phyloP scores from a whole-genome alignment of 495 filamentous ascomycete species.

The Penicillium diatomitis region DNA sequence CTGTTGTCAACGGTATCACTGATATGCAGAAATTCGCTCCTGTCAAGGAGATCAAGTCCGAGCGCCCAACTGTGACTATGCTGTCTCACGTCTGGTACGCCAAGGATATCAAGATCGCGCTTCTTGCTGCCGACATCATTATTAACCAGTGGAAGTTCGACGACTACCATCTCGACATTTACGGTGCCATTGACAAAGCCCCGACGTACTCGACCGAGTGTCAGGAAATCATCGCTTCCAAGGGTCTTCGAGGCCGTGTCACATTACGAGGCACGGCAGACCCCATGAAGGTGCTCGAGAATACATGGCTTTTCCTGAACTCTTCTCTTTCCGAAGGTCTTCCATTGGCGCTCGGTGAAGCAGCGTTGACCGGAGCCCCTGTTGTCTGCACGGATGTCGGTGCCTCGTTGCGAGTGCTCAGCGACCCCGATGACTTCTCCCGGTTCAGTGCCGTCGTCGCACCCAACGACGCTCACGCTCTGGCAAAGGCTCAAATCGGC shows the following conservation, averaged over 20 bases:
- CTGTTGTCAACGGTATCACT: slow-evolving; percentile 59
- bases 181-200: slow-evolving; percentile 52
- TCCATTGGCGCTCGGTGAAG: slow-evolving; percentile 56
- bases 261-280: slow-evolving; percentile 48
- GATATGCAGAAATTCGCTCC: slow-evolving; percentile 57
- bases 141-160: slow-evolving; percentile 58
- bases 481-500: slow-evolving; percentile 54
- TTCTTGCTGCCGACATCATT: slow-evolving; percentile 56
- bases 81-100: slow-evolving; percentile 56
- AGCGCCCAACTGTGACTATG: slow-evolving; percentile 55
- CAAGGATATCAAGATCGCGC: slow-evolving; percentile 56
- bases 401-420: slow-evolving; percentile 54
- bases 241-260: slow-evolving; percentile 45
- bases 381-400: slow-evolving; percentile 60
- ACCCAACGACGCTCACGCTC: slow-evolving; percentile 49
- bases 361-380: slow-evolving; percentile 53
- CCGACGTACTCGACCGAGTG: slow-evolving; percentile 53
- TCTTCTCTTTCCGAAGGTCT: slow-evolving; percentile 59
- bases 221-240: slow-evolving; percentile 53
- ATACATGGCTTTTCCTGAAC: slow-evolving; percentile 60
- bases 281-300: slow-evolving; percentile 47
- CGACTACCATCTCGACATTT: slow-evolving; percentile 54
- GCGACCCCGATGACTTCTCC: slow-evolving; percentile 47
- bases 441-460: slow-evolving; percentile 54
- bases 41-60: slow-evolving; percentile 46